These are phyloP conservation scores for Camellia japonica DNA, from an alignment of 148 eudicot species.

Conservation along the genomic window DNA sequence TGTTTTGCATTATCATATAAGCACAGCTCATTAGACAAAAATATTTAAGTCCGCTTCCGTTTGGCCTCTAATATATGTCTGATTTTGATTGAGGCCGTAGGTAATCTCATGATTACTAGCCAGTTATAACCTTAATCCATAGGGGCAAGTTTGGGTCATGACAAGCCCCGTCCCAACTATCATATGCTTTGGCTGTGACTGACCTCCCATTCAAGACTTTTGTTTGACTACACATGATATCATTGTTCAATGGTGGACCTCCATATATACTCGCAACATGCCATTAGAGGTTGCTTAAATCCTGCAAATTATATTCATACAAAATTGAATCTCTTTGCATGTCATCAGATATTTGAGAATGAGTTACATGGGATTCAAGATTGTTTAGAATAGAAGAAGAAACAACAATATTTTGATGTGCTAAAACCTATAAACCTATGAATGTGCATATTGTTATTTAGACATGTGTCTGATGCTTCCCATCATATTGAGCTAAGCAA, in stretches of 20 bases:
- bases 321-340: not conserved
- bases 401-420: no score
- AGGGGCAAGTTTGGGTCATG: not conserved
- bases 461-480: no score
- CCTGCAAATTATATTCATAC: slow-evolving; percentile 37
- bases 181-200: slow-evolving; percentile 55
- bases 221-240: slow-evolving; percentile 64
- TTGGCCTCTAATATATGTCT: no score
- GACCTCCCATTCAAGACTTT: slow-evolving; percentile 59
- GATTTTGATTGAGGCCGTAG: no score
- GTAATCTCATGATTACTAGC: no score
- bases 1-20: no score
- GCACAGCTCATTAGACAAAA: no score
- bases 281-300: slow-evolving; percentile 68
- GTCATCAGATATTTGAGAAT: not conserved
- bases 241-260: slow-evolving; percentile 71
- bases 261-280: slow-evolving; percentile 72
- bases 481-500: no score
- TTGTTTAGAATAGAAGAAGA: not conserved
- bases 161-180: slow-evolving; percentile 60
- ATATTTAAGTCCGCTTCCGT: no score
- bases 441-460: no score
- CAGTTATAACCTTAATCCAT: no score
- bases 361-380: not conserved
- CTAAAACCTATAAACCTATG: no score